These are phyloP conservation scores for Ascosphaera aggregata DNA, from an alignment of 2,329 filamentous ascomycete species.

Conservation along the genomic window DNA sequence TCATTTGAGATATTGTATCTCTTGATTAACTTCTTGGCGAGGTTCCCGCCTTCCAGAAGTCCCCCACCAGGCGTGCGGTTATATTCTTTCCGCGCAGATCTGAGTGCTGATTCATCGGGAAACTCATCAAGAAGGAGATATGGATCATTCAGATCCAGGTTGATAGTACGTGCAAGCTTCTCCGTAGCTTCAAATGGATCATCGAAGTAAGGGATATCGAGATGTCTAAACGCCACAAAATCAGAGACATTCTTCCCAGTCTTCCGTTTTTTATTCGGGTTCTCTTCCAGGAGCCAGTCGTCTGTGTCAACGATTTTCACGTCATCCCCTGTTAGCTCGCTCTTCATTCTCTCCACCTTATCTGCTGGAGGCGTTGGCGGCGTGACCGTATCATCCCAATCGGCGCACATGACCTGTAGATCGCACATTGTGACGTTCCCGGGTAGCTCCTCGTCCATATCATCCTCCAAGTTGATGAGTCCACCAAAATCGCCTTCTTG, in stretches of 20 bases:
- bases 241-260: conserved; percentile 20
- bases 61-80: conserved; percentile 13
- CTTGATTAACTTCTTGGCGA: conserved; percentile 49
- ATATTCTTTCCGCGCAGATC: conserved; percentile 25
- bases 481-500: conserved; percentile 14
- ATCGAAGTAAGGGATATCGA: conserved; percentile 50
- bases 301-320: conserved; percentile 33
- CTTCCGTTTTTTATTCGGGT: conserved; percentile 44
- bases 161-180: conserved; percentile 52
- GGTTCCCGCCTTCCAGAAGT: conserved; percentile 42
- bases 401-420: conserved; percentile 62
- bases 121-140: conserved; percentile 63
- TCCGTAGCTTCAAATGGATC: conserved; percentile 54
- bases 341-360: conserved; percentile 6
- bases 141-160: conserved; percentile 72
- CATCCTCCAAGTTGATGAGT: conserved; percentile 25
- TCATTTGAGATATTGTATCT: conserved; percentile 96
- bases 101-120: conserved; percentile 32
- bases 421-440: conserved; percentile 59
- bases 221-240: conserved; percentile 29
- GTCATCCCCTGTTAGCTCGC: conserved; percentile 10
- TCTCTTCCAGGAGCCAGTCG: conserved; percentile 24
- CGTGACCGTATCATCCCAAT: conserved; percentile 32
- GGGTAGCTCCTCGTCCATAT: conserved; percentile 36
- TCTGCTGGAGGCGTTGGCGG: conserved; percentile 8